A percentile compares a stretch with the other conserved stretches of the same genome.
phyloP scores from a whole-genome alignment of 306 rosid species.

The Crataegus laevigata region DNA sequence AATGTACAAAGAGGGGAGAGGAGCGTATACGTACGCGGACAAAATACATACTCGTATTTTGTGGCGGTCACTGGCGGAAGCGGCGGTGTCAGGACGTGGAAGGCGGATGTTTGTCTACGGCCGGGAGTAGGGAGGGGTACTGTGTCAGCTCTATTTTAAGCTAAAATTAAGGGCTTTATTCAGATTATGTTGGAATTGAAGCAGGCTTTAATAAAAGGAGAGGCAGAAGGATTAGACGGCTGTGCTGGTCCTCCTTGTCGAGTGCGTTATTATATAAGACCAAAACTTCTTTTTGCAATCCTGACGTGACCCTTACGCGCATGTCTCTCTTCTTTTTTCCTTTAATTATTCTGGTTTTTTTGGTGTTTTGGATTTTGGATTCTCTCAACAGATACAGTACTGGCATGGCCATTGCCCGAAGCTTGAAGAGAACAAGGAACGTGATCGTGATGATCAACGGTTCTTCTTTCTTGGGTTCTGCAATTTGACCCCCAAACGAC shows the following conservation, averaged over 20 bases:
- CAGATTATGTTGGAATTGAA: not conserved
- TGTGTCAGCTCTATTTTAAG: not conserved
- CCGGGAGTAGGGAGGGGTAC: not conserved
- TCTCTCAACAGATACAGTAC: not conserved
- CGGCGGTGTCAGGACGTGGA: slow-evolving; percentile 7
- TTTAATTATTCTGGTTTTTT: not conserved
- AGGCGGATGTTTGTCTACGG: slow-evolving; percentile 6
- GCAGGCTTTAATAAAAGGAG: not conserved
- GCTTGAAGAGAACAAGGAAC: slow-evolving; percentile 4
- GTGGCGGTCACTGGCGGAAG: not conserved
- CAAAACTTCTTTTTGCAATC: not conserved
- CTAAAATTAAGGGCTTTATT: not conserved
- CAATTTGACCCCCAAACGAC: slow-evolving; percentile 7
- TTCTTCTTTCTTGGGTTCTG: not conserved
- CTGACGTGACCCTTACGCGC: slow-evolving; percentile 58
- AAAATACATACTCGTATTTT: not conserved
- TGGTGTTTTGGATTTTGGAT: slow-evolving; percentile 5
- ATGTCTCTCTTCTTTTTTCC: slow-evolving; percentile 5
- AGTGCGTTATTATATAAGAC: not conserved
- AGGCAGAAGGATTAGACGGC: slow-evolving; percentile 29
- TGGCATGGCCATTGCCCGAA: not conserved
- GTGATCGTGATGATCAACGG: not conserved
- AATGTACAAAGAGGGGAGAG: not conserved
- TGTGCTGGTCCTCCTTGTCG: slow-evolving; percentile 38
- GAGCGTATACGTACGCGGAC: slow-evolving; percentile 6